These are phyloP conservation scores for Nyctanthes arbortristis DNA, from an alignment of 257 asterid species.

Conservation along the genomic window DNA sequence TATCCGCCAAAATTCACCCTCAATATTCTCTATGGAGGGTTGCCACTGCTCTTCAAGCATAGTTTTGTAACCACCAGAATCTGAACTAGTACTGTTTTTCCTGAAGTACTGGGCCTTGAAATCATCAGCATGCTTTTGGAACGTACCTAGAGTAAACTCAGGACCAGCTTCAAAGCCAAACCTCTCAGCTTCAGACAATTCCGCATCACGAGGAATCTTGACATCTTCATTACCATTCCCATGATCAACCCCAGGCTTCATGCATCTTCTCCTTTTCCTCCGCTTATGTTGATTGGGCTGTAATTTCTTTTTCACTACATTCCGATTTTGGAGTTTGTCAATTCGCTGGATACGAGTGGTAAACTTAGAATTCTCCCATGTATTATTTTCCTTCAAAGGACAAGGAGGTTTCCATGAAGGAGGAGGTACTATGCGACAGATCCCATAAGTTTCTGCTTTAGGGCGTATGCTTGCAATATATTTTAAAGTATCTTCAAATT, in stretches of 20 bases:
- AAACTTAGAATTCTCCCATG: slow-evolving; percentile 76
- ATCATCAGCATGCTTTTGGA: slow-evolving; percentile 82
- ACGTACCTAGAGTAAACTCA: slow-evolving; percentile 71
- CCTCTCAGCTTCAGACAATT: slow-evolving; percentile 52
- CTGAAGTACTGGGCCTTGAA: slow-evolving; percentile 82
- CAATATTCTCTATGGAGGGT: slow-evolving; percentile 79
- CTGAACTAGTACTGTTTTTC: slow-evolving; percentile 28
- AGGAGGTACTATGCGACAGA: slow-evolving; percentile 98
- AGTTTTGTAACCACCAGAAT: slow-evolving; percentile 35
- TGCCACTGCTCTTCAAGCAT: slow-evolving; percentile 48
- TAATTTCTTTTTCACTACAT: slow-evolving; percentile 57
- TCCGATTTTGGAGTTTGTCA: slow-evolving; percentile 92
- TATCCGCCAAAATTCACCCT: slow-evolving; percentile 97
- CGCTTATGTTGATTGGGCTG: slow-evolving; percentile 60
- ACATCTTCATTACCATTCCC: slow-evolving; percentile 52
- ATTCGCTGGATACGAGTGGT: slow-evolving; percentile 84
- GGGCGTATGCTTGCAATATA: slow-evolving; percentile 83
- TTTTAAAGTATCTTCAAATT: slow-evolving; percentile 80
- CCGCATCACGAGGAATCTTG: slow-evolving; percentile 46
- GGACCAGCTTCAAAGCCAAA: slow-evolving; percentile 99
- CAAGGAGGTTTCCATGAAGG: slow-evolving; percentile 96
- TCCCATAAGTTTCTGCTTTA: slow-evolving; percentile 83
- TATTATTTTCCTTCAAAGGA: slow-evolving; percentile 62
- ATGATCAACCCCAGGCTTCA: slow-evolving; percentile 49
- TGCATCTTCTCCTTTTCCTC: slow-evolving; percentile 73